Conservation (phyloP, 106 monocot species). For the Ottelia alismoides region DNA sequence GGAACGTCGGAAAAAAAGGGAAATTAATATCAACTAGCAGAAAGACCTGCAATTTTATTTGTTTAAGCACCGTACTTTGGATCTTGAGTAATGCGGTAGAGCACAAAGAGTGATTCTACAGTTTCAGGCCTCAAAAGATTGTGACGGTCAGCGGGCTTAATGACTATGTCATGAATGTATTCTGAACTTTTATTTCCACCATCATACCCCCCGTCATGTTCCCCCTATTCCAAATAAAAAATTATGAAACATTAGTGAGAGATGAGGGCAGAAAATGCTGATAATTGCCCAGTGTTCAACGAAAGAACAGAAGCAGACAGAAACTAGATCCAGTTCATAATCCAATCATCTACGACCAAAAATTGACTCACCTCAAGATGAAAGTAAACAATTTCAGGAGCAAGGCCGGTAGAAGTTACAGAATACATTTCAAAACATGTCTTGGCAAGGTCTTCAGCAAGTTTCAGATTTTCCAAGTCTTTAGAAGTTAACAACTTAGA, state of each 20-base stretch:
- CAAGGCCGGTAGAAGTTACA: slow-evolving; percentile 73
- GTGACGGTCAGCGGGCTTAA: too few species aligned
- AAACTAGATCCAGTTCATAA: too few species aligned
- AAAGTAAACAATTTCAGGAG: slow-evolving; percentile 85
- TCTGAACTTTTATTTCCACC: too few species aligned
- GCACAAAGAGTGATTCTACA: slow-evolving; percentile 75
- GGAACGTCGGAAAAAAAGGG: slow-evolving; percentile 9
- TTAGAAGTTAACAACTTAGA: slow-evolving; percentile 31
- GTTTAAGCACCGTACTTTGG: too few species aligned
- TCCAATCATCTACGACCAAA: too few species aligned
- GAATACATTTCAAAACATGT: slow-evolving; percentile 85
- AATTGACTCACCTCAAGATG: slow-evolving; percentile 64
- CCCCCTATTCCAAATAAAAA: slow-evolving; percentile 35
- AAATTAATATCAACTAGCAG: neutral
- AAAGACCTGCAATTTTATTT: slow-evolving; percentile 25
- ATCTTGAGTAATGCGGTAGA: slow-evolving; percentile 69
- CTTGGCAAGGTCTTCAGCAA: slow-evolving; percentile 81
- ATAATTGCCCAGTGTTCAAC: too few species aligned
- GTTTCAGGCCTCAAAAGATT: slow-evolving; percentile 92
- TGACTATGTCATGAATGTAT: too few species aligned
- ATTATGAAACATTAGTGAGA: too few species aligned
- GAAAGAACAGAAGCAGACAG: too few species aligned
- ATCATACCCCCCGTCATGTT: slow-evolving; percentile 28
- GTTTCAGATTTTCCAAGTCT: slow-evolving; percentile 59
- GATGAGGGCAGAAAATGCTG: too few species aligned